Conservation (phyloP, 2,329 filamentous ascomycete species). For the Sporothrix protearum region DNA sequence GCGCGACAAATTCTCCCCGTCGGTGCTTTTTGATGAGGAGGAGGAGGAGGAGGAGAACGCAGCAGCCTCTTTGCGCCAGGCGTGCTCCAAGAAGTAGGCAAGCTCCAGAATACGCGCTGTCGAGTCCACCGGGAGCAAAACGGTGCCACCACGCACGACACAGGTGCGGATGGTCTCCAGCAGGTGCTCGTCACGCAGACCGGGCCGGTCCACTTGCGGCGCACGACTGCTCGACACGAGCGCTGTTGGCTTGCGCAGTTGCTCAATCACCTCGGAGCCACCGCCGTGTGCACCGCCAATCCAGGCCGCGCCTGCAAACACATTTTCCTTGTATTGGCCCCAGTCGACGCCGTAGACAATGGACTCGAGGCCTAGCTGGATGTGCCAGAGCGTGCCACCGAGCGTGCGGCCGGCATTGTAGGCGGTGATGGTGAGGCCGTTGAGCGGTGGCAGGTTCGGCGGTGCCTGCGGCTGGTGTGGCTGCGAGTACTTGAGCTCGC, state of each 20-base stretch:
- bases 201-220: conserved; percentile 65
- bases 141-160: conserved; percentile 77
- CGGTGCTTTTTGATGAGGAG: conserved; percentile 21
- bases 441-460: conserved; percentile 81
- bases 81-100: conserved; percentile 86
- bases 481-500: conserved; percentile 93
- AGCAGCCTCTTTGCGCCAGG: conserved; percentile 69
- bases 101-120: conserved; percentile 92
- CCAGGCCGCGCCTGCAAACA: conserved; percentile 90
- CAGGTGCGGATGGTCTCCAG: conserved; percentile 77
- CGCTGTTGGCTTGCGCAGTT: conserved; percentile 87
- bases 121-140: conserved; percentile 90
- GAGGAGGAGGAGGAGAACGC: conserved; percentile 41
- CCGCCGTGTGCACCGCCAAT: conserved; percentile 67
- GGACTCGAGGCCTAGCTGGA: conserved; percentile 93
- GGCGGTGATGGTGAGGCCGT: conserved; percentile 89
- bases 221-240: conserved; percentile 84
- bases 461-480: conserved; percentile 86
- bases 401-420: conserved; percentile 96
- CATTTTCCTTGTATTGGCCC: conserved; percentile 96
- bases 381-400: conserved; percentile 97
- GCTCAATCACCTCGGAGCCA: conserved; percentile 87
- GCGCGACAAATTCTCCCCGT: conserved; percentile 50
- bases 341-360: conserved; percentile 97
- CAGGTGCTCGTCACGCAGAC: conserved; percentile 81